Conservation (phyloP, 2,329 filamentous ascomycete genomes). For the Daldinia sp. region DNA sequence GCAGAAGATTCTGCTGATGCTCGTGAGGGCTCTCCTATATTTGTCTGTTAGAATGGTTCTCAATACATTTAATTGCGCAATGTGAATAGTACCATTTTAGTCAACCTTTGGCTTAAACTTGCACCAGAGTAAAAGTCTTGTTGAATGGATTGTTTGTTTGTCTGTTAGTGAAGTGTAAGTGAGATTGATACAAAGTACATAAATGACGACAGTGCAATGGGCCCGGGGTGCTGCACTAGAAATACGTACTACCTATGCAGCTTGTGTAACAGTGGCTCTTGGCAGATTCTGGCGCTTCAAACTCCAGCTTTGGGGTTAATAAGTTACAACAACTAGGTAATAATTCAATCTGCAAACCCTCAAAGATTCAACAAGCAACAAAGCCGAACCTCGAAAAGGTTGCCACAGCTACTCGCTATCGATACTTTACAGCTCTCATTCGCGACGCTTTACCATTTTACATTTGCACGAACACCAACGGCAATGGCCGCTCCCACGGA, state of each 20-base stretch:
- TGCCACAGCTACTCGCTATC: background rate
- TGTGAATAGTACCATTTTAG: slow-evolving; percentile 44
- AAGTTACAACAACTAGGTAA: background rate
- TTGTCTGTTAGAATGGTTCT: slow-evolving; percentile 28
- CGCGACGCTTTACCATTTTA: background rate
- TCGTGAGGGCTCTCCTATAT: slow-evolving; percentile 94
- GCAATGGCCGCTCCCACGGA: slow-evolving; percentile 73
- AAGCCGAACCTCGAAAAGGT: too few species aligned
- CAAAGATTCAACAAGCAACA: background rate
- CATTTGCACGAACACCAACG: slow-evolving; percentile 45
- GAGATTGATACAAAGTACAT: background rate
- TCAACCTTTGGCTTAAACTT: slow-evolving; percentile 1
- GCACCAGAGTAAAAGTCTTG: background rate
- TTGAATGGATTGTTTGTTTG: background rate
- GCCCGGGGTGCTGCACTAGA: background rate
- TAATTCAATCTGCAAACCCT: background rate
- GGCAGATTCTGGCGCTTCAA: background rate
- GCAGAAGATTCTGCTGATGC: slow-evolving; percentile 92
- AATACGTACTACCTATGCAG: background rate
- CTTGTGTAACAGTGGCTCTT: background rate
- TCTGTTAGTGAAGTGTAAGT: background rate
- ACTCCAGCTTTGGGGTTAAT: background rate
- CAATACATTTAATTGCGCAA: background rate
- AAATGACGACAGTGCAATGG: background rate
- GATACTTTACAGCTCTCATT: background rate